Evolutionary conservation across 345 rosid species (phyloP), one percentile per base, ranked within the genome.

Genomic region (Punica granatum): DNA sequence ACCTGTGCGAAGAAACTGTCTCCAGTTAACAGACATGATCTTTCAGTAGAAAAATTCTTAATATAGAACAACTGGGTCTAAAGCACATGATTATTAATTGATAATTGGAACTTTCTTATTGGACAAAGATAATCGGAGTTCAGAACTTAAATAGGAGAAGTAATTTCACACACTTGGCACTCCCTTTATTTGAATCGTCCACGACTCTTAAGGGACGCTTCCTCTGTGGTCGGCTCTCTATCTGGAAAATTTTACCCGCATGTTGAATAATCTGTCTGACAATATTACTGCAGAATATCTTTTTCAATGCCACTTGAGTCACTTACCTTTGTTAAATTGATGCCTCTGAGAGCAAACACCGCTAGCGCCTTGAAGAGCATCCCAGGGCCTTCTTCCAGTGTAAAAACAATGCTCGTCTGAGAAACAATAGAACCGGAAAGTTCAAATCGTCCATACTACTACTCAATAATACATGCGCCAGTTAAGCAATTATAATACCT

Each of bases 331-430:
- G 90, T 77, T 78, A 94, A 82, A 81, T 75, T 84, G 74, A 94
- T 94, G 82, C 75, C 78, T 81, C 99, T 83, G 75, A 84, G 70
- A 42, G 97, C 86, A 81, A 94, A 94, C 67, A 88, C 99, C 32
- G 97, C 90, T 71, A 94, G 80, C 54, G 96, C 99, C 74, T 89
- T 89, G 78, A 91, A 89, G 69, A 94, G 83, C 75, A 85, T 69
- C 25, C 97, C 99, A 16, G 96, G 92, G 66, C 99, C 99, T 80
- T 91, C 96, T 75, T 91, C 97, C n/a, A 94, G 76, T 42, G 95
- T 77, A 84, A 91, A 94, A 77, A 88, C 99, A 53, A 94, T 89
- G 81, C 98, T 91, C 15, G 98, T 94, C 99, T 94, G 83, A 63
- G n/a, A 53, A 23, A 74, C 53, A 73, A 51, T 10, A 59, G 37